Evolutionary conservation across 208 protist genomes (phyloP).

Genomic region (Crithidia expoeki): DNA sequence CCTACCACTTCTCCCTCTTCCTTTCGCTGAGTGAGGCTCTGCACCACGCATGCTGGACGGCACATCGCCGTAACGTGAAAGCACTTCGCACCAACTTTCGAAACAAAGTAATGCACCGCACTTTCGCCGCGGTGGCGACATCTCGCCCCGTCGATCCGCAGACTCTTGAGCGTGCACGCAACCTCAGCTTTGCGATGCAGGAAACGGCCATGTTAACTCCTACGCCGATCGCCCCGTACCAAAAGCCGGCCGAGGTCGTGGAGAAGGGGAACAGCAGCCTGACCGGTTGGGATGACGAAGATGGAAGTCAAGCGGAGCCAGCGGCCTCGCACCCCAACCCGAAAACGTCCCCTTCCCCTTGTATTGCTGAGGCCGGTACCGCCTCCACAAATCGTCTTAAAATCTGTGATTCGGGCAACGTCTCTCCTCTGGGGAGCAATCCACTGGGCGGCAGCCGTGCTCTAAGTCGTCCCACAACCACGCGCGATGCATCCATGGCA

Average conservation of each 20-base stretch:
- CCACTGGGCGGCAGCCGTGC: not conserved
- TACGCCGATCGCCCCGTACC: conserved; percentile 1
- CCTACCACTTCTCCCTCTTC: conserved; percentile 46
- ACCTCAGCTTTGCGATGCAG: conserved; percentile 11
- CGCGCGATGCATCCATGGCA: not conserved
- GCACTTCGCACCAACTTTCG: conserved; percentile 40
- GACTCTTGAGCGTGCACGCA: conserved; percentile 13
- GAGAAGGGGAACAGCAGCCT: not conserved
- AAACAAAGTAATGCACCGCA: conserved; percentile 33
- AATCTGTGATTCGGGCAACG: too few relatives aligned
- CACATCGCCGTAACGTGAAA: conserved; percentile 38
- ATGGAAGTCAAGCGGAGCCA: too few relatives aligned
- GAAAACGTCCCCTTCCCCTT: too few relatives aligned
- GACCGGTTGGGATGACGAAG: not conserved
- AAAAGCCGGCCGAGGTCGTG: not conserved
- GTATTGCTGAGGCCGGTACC: not conserved
- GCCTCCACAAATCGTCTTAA: too few relatives aligned
- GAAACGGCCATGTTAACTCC: not conserved
- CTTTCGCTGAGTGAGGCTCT: conserved; percentile 40
- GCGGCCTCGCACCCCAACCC: not conserved
- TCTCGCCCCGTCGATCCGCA: conserved; percentile 9
- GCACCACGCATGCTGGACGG: conserved; percentile 35
- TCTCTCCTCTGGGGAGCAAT: too few relatives aligned
- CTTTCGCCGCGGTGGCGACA: conserved; percentile 16
- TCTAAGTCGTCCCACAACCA: not conserved